Conservation (phyloP, 805 yeast species). For the Barnettozyma californica region DNA sequence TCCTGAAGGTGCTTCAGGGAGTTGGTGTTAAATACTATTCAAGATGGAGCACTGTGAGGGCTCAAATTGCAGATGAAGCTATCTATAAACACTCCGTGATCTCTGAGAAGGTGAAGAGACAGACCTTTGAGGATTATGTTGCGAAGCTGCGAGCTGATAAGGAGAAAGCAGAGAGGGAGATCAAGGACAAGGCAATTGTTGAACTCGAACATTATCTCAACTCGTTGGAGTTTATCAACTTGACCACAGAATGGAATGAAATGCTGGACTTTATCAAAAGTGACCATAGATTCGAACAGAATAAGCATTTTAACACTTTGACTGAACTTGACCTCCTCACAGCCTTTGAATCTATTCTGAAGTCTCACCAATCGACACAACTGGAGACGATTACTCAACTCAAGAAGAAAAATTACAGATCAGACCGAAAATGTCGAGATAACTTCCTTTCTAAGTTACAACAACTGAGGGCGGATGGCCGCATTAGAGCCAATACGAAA, state of each 20-base stretch:
- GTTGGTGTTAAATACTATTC: constrained; percentile 48
- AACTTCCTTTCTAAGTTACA: constrained; percentile 45
- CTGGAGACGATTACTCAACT: constrained; percentile 19
- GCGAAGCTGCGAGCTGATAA: constrained; percentile 30
- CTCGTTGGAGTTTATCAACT: constrained; percentile 24
- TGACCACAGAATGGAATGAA: constrained; percentile 18
- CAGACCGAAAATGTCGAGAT: constrained; percentile 64
- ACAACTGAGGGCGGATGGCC: constrained; percentile 28
- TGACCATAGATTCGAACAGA: constrained; percentile 53
- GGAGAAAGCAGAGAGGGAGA: constrained; percentile 20
- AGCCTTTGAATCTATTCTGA: constrained; percentile 37
- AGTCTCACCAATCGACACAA: constrained; percentile 24
- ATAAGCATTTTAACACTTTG: constrained; percentile 47
- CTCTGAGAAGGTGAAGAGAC: constrained; percentile 50
- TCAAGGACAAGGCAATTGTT: constrained; percentile 42
- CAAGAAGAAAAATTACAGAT: constrained; percentile 40
- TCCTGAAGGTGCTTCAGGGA: constrained; percentile 40
- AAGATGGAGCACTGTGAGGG: constrained; percentile 56
- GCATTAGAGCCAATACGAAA: constrained; percentile 44
- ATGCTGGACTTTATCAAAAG: constrained; percentile 16
- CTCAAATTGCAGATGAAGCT: constrained; percentile 57
- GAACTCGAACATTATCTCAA: constrained; percentile 50
- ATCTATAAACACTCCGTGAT: constrained; percentile 56
- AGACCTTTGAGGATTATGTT: constrained; percentile 49
- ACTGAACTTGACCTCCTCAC: constrained; percentile 55